These are phyloP conservation scores for Isochrysis galbana DNA, from an alignment of 78 protist genomes.

Conservation along the genomic window DNA sequence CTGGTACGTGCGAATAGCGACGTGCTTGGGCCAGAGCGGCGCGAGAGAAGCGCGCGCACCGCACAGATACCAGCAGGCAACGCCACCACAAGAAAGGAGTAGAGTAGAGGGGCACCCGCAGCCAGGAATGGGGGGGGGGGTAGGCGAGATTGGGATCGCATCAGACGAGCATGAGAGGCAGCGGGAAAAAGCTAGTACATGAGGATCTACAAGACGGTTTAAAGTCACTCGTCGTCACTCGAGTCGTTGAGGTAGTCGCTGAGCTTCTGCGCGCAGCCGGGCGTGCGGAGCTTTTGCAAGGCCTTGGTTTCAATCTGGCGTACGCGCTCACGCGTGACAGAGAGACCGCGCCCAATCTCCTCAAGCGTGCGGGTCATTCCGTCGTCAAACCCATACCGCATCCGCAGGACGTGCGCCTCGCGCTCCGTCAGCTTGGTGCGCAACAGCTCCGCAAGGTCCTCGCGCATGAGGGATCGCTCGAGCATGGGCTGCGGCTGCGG, in stretches of 20 bases:
- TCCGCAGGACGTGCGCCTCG: background rate
- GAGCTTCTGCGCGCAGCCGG: background rate
- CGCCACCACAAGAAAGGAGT: no score
- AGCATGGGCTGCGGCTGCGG: background rate
- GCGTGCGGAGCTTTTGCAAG: slow-evolving; percentile 47
- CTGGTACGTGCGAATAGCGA: no score
- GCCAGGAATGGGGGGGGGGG: no score
- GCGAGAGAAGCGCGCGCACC: no score
- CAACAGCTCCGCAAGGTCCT: background rate
- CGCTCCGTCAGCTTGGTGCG: background rate
- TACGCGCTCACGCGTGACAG: slow-evolving; percentile 40
- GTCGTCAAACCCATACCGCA: slow-evolving; percentile 23
- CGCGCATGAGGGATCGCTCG: background rate
- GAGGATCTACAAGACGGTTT: no score
- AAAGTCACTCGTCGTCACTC: no score
- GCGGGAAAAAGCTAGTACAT: no score
- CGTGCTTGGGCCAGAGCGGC: no score
- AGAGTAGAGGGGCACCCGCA: no score
- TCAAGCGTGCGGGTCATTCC: background rate
- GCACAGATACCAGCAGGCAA: no score
- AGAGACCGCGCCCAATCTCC: background rate
- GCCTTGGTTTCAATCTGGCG: slow-evolving; percentile 33
- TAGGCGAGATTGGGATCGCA: no score
- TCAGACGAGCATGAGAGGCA: no score
- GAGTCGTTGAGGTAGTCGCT: background rate